Evolutionary conservation across 345 rosid genomes (phyloP), one percentile per base, ranked within the genome.

Genomic region (Odontarrhena argentea): DNA sequence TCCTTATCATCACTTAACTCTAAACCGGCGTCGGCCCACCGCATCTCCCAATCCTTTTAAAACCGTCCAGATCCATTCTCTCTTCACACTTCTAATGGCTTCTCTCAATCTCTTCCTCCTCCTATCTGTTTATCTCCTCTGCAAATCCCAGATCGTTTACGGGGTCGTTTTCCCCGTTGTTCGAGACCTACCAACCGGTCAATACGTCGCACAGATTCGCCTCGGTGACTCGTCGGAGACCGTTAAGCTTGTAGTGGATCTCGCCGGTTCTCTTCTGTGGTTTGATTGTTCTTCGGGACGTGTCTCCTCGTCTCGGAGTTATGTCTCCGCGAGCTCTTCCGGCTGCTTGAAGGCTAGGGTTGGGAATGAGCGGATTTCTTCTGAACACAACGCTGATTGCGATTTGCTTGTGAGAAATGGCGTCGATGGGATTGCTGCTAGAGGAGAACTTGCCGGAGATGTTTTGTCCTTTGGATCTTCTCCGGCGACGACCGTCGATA

Each of bases 151-250:
- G 45, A 58, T 55, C 0, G 28, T 73, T 8, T 37, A 40, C 60
- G 65, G 68, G 0, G 11, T 68, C 14, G 55, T 77, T 45, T 68
- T 85, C 56, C 84, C 92, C 5, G 80, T 89, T 4, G 4, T 58
- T 3, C 83, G 77, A 77, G 95, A 92, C 73, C 6, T 74, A 9
- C 63, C 83, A 3, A 83, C 88, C 42, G 80, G 77, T 34, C 96
- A 89, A 63, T 92, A 86, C 81, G 36, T 89, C 40, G 69, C 95
- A 58, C 60, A 53, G 32, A 74, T 83, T 73, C 63, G 45, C 26
- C 82, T 37, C 13, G 86, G 83, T 4, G 66, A 38, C 58, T 62
- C 82, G 0, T 58, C 44, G 4, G 37, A 6, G 4, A 78, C 88
- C 24, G 25, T 73, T 47, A 57, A 76, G 3, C 87, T 86, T 32